Evolutionary conservation across 345 rosid genomes (phyloP).

Genomic region (Moricandia moricandioides): DNA sequence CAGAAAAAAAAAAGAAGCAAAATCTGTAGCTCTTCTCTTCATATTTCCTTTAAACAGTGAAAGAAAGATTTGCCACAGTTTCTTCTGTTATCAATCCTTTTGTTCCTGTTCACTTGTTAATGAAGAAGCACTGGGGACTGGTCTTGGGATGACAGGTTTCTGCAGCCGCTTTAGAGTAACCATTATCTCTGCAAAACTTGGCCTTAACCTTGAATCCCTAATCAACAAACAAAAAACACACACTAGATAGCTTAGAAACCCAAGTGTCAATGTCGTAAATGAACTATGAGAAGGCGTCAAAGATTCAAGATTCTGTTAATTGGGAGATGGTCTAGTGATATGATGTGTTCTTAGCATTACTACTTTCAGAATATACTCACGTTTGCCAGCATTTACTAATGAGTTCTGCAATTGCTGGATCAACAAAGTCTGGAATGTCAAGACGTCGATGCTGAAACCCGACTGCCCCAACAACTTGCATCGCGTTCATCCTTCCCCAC

Average conservation of each 20-base stretch:
- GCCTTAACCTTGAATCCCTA: constrained; percentile 87
- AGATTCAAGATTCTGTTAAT: background rate
- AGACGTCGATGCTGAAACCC: constrained; percentile 98
- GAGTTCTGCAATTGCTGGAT: constrained; percentile 72
- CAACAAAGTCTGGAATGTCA: constrained; percentile 68
- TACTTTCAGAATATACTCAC: constrained; percentile 47
- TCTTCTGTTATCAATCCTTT: constrained; percentile 20
- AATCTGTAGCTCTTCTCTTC: constrained; percentile 5
- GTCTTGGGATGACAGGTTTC: constrained; percentile 60
- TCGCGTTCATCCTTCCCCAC: constrained; percentile 99
- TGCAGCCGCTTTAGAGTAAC: constrained; percentile 80
- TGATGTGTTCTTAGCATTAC: background rate
- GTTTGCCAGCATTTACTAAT: constrained; percentile 89
- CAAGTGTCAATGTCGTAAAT: background rate
- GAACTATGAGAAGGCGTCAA: background rate
- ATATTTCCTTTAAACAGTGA: background rate
- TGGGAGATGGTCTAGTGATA: background rate
- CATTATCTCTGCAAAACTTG: constrained; percentile 89
- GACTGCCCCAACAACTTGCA: constrained; percentile 99
- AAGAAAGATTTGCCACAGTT: constrained; percentile 13
- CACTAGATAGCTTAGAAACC: too few species aligned
- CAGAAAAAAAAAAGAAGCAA: background rate
- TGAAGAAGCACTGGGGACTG: constrained; percentile 30
- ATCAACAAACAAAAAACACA: background rate
- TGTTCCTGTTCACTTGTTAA: constrained; percentile 18